Conservation (phyloP, 257 asterid genomes). For the Mentha longifolia region DNA sequence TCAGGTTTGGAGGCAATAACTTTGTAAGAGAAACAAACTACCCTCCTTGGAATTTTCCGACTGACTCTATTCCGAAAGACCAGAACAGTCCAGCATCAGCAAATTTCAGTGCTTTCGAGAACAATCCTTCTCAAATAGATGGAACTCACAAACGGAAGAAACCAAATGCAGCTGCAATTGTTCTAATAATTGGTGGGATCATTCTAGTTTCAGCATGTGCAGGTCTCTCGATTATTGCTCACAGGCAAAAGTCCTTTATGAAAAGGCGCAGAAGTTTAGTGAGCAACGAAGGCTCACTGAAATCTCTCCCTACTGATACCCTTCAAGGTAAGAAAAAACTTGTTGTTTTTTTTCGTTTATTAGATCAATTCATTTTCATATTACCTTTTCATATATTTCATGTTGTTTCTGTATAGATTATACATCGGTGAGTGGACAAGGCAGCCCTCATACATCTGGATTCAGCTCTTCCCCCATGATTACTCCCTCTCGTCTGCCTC, state of each 20-base stretch:
- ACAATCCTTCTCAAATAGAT: conserved; percentile 47
- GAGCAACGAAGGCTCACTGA: conserved; percentile 46
- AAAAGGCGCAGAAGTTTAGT: conserved; percentile 33
- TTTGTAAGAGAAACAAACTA: conserved; percentile 62
- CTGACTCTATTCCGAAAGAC: conserved; percentile 51
- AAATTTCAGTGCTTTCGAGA: conserved; percentile 65
- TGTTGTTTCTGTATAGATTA: conserved; percentile 35
- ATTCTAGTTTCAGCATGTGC: conserved; percentile 56
- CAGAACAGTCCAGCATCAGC: conserved; percentile 65
- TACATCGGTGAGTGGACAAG: conserved; percentile 46
- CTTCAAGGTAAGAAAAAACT: conserved; percentile 47
- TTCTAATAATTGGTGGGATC: conserved; percentile 51
- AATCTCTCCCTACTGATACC: conserved; percentile 50
- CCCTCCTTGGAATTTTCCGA: conserved; percentile 82
- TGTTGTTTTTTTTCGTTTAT: background rate
- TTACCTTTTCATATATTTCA: background rate
- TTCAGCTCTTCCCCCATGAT: conserved; percentile 61
- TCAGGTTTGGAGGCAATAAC: conserved; percentile 82
- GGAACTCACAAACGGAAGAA: conserved; percentile 45
- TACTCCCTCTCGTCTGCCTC: conserved; percentile 67
- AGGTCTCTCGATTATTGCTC: conserved; percentile 42
- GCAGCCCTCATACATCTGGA: conserved; percentile 55
- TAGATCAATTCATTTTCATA: too few relatives aligned
- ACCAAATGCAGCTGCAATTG: conserved; percentile 44
- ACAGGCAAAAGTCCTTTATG: conserved; percentile 34